phyloP scores from a whole-genome alignment of 1,284 basidiomycete species.

The Porogramme epimiltina region DNA sequence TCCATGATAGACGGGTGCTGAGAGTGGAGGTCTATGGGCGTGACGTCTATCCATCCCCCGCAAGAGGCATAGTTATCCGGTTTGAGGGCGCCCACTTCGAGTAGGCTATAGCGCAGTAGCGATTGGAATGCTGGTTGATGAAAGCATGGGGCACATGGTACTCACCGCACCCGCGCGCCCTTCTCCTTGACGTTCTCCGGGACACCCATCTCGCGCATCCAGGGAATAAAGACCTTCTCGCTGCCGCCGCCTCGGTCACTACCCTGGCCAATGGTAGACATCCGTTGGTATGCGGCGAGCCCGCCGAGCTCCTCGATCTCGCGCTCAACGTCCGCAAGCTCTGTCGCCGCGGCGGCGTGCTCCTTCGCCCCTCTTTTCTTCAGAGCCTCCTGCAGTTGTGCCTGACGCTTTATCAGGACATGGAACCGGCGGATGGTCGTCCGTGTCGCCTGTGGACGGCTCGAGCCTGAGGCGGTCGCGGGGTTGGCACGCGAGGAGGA shows the following conservation, averaged over 20 bases:
- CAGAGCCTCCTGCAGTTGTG: slow-evolving; percentile 43
- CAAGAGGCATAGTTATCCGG: slow-evolving; percentile 78
- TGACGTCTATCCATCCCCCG: slow-evolving; percentile 68
- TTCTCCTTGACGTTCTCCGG: slow-evolving; percentile 30
- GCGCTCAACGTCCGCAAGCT: slow-evolving; percentile 51
- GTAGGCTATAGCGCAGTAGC: no score
- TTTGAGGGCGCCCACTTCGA: slow-evolving; percentile 86
- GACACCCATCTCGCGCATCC: slow-evolving; percentile 63
- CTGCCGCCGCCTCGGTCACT: slow-evolving; percentile 83
- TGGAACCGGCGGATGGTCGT: slow-evolving; percentile 72
- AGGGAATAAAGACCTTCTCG: slow-evolving; percentile 74
- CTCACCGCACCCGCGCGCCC: slow-evolving; percentile 43
- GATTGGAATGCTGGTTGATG: no score
- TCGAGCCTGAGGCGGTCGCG: slow-evolving; percentile 33
- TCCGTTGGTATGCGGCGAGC: slow-evolving; percentile 75
- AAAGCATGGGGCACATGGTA: no score
- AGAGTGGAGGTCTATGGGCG: slow-evolving; percentile 81
- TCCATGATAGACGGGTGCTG: slow-evolving; percentile 77
- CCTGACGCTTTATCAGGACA: slow-evolving; percentile 61
- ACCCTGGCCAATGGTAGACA: slow-evolving; percentile 80
- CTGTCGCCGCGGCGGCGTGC: slow-evolving; percentile 25
- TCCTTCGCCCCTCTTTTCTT: slow-evolving; percentile 9
- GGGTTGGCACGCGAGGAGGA: no score
- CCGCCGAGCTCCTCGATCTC: slow-evolving; percentile 75
- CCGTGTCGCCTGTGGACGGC: slow-evolving; percentile 56